These are phyloP conservation scores for Citrullus colocynthis DNA, from an alignment of 306 rosid species.

Conservation along the genomic window DNA sequence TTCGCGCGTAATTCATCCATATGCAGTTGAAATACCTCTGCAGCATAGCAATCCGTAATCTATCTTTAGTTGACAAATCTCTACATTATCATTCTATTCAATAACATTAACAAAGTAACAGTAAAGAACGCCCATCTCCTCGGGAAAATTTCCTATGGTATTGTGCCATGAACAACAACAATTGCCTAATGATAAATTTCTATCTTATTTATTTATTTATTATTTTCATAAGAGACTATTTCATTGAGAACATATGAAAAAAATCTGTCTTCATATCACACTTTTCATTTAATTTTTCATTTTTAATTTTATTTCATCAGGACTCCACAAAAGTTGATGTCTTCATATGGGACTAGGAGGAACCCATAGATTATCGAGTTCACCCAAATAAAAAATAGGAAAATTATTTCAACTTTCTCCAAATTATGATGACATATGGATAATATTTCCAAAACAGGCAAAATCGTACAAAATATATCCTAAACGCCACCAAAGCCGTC, in stretches of 20 bases:
- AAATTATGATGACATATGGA: background rate
- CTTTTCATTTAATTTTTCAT: no score
- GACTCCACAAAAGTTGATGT: background rate
- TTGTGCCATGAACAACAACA: background rate
- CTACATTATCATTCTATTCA: background rate
- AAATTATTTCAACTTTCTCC: background rate
- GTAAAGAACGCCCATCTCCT: background rate
- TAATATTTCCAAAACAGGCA: background rate
- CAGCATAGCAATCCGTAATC: background rate
- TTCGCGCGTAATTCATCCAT: constrained; percentile 87
- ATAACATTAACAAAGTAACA: background rate
- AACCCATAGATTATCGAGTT: background rate
- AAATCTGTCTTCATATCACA: no score
- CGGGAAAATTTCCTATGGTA: background rate
- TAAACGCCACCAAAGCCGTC: background rate
- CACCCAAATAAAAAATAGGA: background rate
- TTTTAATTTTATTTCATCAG: no score
- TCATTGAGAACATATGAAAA: no score
- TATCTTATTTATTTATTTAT: no score
- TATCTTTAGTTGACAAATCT: background rate
- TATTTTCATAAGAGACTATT: background rate
- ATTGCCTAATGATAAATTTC: background rate
- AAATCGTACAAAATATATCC: no score
- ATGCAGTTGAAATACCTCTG: constrained; percentile 90
- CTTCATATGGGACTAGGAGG: background rate